Evolutionary conservation across 345 rosid genomes (phyloP), one percentile per base, ranked within the genome.

Genomic region (Murraya paniculata): DNA sequence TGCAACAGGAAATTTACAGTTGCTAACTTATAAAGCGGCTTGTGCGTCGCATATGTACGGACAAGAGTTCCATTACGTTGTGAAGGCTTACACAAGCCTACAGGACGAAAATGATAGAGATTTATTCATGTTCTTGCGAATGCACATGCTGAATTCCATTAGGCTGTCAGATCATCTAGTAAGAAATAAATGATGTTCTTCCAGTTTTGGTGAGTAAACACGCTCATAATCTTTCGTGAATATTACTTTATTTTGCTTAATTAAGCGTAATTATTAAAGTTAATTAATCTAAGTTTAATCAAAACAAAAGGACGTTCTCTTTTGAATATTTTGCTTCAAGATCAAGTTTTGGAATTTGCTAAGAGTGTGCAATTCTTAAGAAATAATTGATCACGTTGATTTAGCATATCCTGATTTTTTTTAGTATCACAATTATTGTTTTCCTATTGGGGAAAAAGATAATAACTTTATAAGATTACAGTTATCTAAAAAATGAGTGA

Each of bases 31-130:
- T 81, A 93, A 95, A 85, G 97, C 96, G 5, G 96, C 95, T 2
- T 89, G 92, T 65, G 94, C 92, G 1, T 80, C 88, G 16, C 93
- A 92, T 80, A 75, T 93, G 86, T 92, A 89, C 30, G 96, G 95
- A 35, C 75, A 74, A 77, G 85, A 85, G 36, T 86, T 72, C 22
- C 79, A 85, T 27, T 95, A 92, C 69, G 91, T 88, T 57, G 77
- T 75, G 57, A 78, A 72, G 80, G 91, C 79, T 2, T 78, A 55
- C 75, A 22, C 27, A 74, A 64, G 21, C 69, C 68, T 95, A 25
- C 64, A 83, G 75, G 74, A 80, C 56, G 80, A 62, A 73, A 80
- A 81, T 60, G 45, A 72, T 25, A 73, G 50, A 79, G 89, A 87
- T 50, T 68, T 91, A 68, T 55, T 81, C 41, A 53, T 59, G 61